Conservation (phyloP, 192 early-diverging fungal species). For the Entomortierella beljakovae region DNA sequence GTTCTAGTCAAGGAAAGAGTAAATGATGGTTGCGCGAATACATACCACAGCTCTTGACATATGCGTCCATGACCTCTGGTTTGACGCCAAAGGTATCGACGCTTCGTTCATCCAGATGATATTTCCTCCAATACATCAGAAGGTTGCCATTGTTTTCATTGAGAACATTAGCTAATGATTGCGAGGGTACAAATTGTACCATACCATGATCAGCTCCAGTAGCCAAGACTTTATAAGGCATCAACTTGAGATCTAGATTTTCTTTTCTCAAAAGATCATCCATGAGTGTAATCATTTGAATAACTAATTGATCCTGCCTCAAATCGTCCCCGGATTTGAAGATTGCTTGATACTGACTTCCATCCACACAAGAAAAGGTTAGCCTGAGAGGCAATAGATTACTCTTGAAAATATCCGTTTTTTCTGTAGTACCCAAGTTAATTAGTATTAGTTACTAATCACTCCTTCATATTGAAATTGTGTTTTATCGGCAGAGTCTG, state of each 20-base stretch:
- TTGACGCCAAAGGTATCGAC: constrained; percentile 74
- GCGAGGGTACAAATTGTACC: constrained; percentile 94
- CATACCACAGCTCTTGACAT: constrained; percentile 93
- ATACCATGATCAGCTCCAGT: constrained; percentile 96
- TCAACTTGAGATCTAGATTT: constrained; percentile 93
- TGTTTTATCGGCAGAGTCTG: neutral
- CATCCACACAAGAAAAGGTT: constrained; percentile 86
- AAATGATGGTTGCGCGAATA: neutral
- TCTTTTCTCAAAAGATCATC: constrained; percentile 95
- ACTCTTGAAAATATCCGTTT: constrained; percentile 91
- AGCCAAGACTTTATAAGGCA: constrained; percentile 95
- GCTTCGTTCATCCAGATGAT: constrained; percentile 74
- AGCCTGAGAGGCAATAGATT: constrained; percentile 89
- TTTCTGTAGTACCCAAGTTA: constrained; percentile 59
- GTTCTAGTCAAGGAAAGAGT: neutral
- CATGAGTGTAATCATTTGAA: constrained; percentile 98
- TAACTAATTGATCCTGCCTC: constrained; percentile 97
- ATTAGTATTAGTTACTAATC: neutral
- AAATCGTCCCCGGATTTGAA: constrained; percentile 99
- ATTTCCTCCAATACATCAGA: constrained; percentile 79
- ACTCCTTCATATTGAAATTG: neutral
- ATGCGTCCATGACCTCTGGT: constrained; percentile 90
- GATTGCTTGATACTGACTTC: constrained; percentile 92
- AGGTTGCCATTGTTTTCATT: constrained; percentile 89
- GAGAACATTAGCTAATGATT: constrained; percentile 89